phyloP scores from a whole-genome alignment of 177 flowering plant species.

The Vitis hybrid region DNA sequence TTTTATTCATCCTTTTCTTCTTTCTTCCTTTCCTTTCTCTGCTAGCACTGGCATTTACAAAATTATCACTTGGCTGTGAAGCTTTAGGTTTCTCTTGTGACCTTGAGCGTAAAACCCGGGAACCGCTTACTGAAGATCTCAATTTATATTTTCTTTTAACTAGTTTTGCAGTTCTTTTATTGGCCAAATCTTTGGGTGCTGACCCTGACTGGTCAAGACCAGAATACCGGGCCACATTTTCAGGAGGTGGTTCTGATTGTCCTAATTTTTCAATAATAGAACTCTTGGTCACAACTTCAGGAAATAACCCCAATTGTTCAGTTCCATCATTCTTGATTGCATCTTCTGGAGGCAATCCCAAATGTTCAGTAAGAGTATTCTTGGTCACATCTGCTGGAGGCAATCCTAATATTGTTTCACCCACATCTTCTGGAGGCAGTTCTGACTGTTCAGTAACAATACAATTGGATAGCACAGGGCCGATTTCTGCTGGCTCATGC shows the following conservation, averaged over 20 bases:
- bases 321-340: constrained; percentile 10
- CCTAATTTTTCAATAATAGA: constrained; percentile 3
- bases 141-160: constrained; percentile 31
- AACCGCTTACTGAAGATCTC: constrained; percentile 35
- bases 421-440: constrained; percentile 1
- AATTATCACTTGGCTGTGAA: constrained; percentile 27
- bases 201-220: constrained; percentile 9
- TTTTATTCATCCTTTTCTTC: constrained; percentile 21
- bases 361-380: background rate
- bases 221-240: constrained; percentile 1
- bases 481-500: background rate
- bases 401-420: background rate
- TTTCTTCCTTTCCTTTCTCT: constrained; percentile 32
- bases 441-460: background rate
- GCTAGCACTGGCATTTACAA: constrained; percentile 22
- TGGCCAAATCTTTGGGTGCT: background rate
- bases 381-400: constrained; percentile 5
- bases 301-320: constrained; percentile 9
- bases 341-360: background rate
- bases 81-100: constrained; percentile 38
- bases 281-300: constrained; percentile 10
- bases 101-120: constrained; percentile 53
- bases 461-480: background rate
- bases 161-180: constrained; percentile 27
- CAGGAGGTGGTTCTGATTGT: background rate